Evolutionary conservation across 73 alveolate species (phyloP).

Genomic region (Tetrahymena borealis): DNA sequence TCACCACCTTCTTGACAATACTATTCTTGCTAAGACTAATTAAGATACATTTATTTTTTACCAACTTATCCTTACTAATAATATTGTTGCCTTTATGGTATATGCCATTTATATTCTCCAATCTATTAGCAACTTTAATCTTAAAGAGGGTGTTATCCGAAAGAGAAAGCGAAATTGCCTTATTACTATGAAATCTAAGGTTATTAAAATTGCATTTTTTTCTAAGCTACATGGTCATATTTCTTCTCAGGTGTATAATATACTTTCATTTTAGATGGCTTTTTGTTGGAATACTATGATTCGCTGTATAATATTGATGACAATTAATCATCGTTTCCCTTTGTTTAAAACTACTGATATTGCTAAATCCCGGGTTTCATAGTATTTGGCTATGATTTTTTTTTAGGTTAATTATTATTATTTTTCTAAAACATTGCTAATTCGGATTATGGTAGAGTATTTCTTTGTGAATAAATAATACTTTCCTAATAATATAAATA

Average conservation of each 20-base stretch:
- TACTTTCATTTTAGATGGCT: not conserved
- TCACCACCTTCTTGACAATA: not conserved
- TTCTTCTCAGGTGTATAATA: not conserved
- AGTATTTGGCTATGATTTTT: not conserved
- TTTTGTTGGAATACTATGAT: not conserved
- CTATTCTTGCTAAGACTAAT: not conserved
- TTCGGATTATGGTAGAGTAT: not conserved
- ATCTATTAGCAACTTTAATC: not conserved
- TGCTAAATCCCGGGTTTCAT: not conserved
- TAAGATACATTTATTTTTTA: not conserved
- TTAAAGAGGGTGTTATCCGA: not conserved
- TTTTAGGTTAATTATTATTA: not conserved
- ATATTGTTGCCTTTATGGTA: not conserved
- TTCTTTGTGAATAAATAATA: no score
- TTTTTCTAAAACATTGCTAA: not conserved
- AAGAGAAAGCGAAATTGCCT: not conserved
- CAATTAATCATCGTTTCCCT: not conserved
- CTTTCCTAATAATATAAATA: no score
- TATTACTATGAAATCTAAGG: not conserved
- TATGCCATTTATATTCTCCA: not conserved
- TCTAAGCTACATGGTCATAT: not conserved
- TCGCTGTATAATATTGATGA: not conserved
- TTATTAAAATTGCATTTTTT: not conserved
- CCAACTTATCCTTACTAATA: not conserved
- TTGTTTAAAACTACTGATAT: not conserved